These are phyloP conservation scores for Talaromyces stipitatus DNA, from an alignment of 495 filamentous ascomycete species.

Conservation along the genomic window DNA sequence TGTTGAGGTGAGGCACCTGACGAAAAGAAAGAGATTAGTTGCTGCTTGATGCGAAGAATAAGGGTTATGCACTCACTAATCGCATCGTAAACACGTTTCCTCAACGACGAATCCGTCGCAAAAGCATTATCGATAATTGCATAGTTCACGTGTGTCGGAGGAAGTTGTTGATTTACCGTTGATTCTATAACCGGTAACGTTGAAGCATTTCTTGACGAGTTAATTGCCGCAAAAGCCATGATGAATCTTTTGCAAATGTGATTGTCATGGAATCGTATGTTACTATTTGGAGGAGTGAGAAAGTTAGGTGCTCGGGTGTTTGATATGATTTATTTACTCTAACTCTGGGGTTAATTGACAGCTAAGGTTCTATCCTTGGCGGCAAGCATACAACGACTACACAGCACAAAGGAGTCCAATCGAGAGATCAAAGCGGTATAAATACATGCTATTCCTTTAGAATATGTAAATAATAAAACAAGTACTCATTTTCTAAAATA, in stretches of 20 bases:
- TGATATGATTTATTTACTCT: neutral
- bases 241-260: constrained; percentile 7
- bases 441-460: neutral
- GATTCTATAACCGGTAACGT: neutral
- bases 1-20: constrained; percentile 33
- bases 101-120: constrained; percentile 34
- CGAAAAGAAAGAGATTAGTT: constrained; percentile 6
- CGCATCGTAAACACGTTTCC: constrained; percentile 42
- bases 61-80: constrained; percentile 27
- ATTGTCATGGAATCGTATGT: neutral
- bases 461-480: neutral
- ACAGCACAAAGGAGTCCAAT: neutral
- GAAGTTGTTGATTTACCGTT: constrained; percentile 5
- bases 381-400: neutral
- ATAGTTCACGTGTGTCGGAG: constrained; percentile 11
- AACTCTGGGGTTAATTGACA: neutral
- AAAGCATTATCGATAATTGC: constrained; percentile 38
- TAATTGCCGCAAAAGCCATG: constrained; percentile 41
- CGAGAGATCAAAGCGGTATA: neutral
- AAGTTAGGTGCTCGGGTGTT: neutral
- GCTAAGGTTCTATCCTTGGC: neutral
- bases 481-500: constrained; percentile 2
- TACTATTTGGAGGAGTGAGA: neutral
- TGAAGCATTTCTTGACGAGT: constrained; percentile 14
- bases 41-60: constrained; percentile 2